Conservation (phyloP, 2,329 filamentous ascomycete species). For the Boeremia exigua region DNA sequence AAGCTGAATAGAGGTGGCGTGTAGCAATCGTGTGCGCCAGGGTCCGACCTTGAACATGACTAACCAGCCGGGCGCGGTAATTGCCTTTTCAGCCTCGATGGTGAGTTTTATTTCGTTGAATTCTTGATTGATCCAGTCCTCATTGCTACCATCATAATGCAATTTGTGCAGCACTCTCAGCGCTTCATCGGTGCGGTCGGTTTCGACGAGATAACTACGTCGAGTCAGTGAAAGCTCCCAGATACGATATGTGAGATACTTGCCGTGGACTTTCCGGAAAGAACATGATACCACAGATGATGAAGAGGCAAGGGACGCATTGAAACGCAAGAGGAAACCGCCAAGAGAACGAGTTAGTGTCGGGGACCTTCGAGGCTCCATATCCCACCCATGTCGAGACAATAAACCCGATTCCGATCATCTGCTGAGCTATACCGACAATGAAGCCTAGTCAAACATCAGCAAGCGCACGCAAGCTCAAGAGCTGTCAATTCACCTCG, state of each 20-base stretch:
- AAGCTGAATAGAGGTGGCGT: conserved; percentile 67
- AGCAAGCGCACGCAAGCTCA: background rate
- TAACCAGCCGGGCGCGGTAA: conserved; percentile 60
- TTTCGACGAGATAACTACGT: conserved; percentile 46
- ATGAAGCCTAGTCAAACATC: conserved; percentile 49
- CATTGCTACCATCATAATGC: conserved; percentile 60
- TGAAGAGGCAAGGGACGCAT: conserved; percentile 52
- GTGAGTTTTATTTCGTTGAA: conserved; percentile 67
- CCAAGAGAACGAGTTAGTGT: conserved; percentile 48
- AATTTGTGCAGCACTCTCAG: conserved; percentile 54
- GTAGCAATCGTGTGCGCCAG: conserved; percentile 67
- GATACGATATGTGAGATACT: background rate
- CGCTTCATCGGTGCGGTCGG: conserved; percentile 64
- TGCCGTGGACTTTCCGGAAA: conserved; percentile 36
- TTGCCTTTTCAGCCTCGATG: conserved; percentile 64
- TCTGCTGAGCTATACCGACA: conserved; percentile 63
- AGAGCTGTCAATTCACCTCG: conserved; percentile 50
- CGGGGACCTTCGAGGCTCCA: conserved; percentile 45
- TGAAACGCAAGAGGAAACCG: conserved; percentile 57
- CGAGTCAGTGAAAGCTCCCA: background rate
- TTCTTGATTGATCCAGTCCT: conserved; percentile 65
- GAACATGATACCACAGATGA: conserved; percentile 52
- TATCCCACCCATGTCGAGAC: conserved; percentile 62
- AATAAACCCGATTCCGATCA: conserved; percentile 64
- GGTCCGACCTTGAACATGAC: conserved; percentile 64